Percentiles rank a stretch among this genome's conserved stretches.
These are phyloP conservation scores for Metschnikowia gelsemii DNA, from an alignment of 805 yeast species.

Conservation along the genomic window DNA sequence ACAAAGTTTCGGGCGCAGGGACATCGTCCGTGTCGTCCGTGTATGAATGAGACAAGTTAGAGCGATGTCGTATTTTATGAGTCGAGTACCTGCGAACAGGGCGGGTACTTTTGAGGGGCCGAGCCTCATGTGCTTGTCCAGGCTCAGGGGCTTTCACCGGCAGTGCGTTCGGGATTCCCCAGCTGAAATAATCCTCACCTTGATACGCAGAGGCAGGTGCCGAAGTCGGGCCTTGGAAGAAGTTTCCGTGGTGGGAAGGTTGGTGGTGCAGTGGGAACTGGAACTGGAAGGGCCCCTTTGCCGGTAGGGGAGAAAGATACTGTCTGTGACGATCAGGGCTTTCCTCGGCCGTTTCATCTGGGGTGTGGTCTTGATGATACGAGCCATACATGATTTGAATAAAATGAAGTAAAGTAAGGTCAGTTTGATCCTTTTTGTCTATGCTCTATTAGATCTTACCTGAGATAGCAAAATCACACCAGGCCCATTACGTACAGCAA, in stretches of 20 bases:
- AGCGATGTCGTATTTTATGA: conserved; percentile 14
- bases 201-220: conserved; percentile 18
- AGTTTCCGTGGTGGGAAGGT: conserved; percentile 3
- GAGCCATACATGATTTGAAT: conserved; percentile 4
- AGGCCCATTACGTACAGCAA: neutral
- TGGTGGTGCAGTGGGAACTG: conserved; percentile 9
- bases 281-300: conserved; percentile 7
- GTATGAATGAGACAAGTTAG: conserved; percentile 14
- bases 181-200: conserved; percentile 17
- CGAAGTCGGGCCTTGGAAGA: conserved; percentile 15
- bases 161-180: neutral
- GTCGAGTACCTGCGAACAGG: conserved; percentile 7
- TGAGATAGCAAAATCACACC: conserved; percentile 1
- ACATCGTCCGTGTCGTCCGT: conserved; percentile 7
- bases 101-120: conserved; percentile 4
- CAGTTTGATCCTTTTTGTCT: neutral
- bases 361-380: neutral
- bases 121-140: neutral
- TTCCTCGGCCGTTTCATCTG: neutral
- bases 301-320: conserved; percentile 9
- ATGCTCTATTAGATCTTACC: neutral
- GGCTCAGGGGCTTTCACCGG: neutral
- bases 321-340: neutral
- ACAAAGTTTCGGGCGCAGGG: conserved; percentile 4
- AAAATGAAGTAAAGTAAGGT: too few species aligned